Conservation (phyloP, 768 basidiomycete genomes). For the Boletus fagicola region DNA sequence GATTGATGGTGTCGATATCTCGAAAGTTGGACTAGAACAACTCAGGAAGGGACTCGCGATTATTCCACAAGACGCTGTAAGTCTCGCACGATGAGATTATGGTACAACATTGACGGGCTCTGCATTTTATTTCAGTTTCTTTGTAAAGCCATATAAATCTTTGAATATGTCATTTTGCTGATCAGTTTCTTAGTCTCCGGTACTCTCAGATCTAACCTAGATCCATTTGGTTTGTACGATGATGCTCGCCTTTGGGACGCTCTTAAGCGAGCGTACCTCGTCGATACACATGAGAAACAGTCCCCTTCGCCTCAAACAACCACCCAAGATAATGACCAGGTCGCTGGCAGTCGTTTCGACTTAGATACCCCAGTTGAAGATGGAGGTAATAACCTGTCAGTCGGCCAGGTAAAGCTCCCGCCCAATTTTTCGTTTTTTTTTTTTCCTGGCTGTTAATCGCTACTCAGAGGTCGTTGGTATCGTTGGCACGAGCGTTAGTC, state of each 20-base stretch:
- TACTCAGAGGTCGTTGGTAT: slow-evolving; percentile 74
- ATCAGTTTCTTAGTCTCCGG: slow-evolving; percentile 55
- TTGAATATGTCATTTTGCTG: slow-evolving; percentile 9
- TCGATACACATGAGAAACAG: slow-evolving; percentile 46
- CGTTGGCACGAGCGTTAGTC: slow-evolving; percentile 85
- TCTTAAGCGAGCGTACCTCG: slow-evolving; percentile 77
- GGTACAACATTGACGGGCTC: neutral
- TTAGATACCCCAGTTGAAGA: slow-evolving; percentile 84
- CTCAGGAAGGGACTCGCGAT: slow-evolving; percentile 68
- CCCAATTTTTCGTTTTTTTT: neutral
- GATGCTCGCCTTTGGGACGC: slow-evolving; percentile 88
- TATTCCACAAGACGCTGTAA: slow-evolving; percentile 71
- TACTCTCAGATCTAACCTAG: slow-evolving; percentile 82
- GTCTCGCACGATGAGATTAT: neutral
- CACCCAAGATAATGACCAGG: slow-evolving; percentile 40
- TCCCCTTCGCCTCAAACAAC: slow-evolving; percentile 31
- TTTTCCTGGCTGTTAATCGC: slow-evolving; percentile 30
- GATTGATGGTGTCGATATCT: slow-evolving; percentile 84
- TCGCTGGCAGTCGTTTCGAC: slow-evolving; percentile 55
- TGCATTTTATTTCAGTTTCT: slow-evolving; percentile 33
- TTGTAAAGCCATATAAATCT: slow-evolving; percentile 27
- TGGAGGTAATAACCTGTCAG: slow-evolving; percentile 81
- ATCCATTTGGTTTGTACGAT: slow-evolving; percentile 81
- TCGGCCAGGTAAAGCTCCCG: slow-evolving; percentile 43
- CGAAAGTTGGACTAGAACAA: slow-evolving; percentile 73